Evolutionary conservation across 371 early-diverging fungal species (phyloP).

Genomic region (Chytridium lagenaria): DNA sequence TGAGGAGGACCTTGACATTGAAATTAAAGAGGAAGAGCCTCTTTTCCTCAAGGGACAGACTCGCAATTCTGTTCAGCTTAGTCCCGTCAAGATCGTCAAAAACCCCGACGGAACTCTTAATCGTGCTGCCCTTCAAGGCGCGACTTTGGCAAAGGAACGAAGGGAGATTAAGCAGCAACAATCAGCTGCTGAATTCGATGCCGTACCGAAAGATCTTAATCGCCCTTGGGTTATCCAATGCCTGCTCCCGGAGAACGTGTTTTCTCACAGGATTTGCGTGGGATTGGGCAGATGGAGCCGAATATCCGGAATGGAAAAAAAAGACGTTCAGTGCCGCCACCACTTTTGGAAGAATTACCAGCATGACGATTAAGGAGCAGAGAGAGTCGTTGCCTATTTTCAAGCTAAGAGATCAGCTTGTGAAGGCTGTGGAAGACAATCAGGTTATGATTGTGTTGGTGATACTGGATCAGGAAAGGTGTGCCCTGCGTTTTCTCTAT

Average conservation of each 20-base stretch:
- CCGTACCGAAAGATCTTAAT: constrained; percentile 88
- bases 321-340: constrained; percentile 87
- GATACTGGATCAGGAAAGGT: constrained; percentile 99
- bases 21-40: constrained; percentile 95
- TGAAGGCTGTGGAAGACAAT: constrained; percentile 85
- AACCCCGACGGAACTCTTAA: constrained; percentile 96
- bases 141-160: constrained; percentile 92
- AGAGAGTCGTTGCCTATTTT: constrained; percentile 88
- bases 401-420: constrained; percentile 77
- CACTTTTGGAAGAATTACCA: constrained; percentile 90
- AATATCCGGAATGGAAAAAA: constrained; percentile 92
- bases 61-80: constrained; percentile 78
- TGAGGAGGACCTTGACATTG: constrained; percentile 96
- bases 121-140: constrained; percentile 92
- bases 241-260: constrained; percentile 82
- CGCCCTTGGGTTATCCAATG: constrained; percentile 94
- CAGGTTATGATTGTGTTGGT: constrained; percentile 92
- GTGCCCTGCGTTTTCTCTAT: not conserved
- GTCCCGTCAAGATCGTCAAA: constrained; percentile 96
- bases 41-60: constrained; percentile 93
- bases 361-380: constrained; percentile 88
- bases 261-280: constrained; percentile 88
- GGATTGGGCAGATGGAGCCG: constrained; percentile 43
- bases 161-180: constrained; percentile 85
- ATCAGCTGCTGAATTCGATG: constrained; percentile 82